Evolutionary conservation across 2,329 filamentous ascomycete species (phyloP).

Genomic region (Cryphonectria naterciae): DNA sequence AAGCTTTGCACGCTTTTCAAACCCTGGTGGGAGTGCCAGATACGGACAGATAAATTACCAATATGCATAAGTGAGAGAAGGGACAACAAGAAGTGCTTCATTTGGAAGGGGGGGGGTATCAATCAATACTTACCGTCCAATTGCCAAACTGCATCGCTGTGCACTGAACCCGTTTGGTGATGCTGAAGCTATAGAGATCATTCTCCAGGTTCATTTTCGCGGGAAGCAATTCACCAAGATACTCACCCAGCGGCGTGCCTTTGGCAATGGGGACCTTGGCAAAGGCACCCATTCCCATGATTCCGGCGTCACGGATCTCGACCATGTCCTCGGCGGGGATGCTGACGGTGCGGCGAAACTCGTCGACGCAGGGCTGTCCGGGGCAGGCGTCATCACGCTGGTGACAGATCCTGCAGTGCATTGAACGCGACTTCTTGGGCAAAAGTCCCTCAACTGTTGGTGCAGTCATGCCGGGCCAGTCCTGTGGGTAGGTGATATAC

Average conservation of each 20-base stretch:
- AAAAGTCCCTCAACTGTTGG: background rate
- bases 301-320: background rate
- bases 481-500: background rate
- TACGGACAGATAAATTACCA: background rate
- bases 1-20: background rate
- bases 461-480: background rate
- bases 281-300: constrained; percentile 11
- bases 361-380: background rate
- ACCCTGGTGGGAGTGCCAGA: background rate
- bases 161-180: background rate
- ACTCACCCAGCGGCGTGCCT: constrained; percentile 7
- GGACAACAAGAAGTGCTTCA: background rate
- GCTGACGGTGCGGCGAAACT: background rate
- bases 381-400: background rate
- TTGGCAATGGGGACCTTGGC: background rate
- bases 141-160: background rate
- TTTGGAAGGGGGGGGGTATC: background rate
- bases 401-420: background rate
- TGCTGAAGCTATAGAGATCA: background rate
- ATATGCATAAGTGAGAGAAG: background rate
- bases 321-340: background rate
- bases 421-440: background rate
- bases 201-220: fast-evolving
- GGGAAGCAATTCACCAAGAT: constrained; percentile 14
- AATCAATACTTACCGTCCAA: constrained; percentile 8